Conservation (phyloP, 2,329 filamentous ascomycete species). For the Aspergillus sp. region DNA sequence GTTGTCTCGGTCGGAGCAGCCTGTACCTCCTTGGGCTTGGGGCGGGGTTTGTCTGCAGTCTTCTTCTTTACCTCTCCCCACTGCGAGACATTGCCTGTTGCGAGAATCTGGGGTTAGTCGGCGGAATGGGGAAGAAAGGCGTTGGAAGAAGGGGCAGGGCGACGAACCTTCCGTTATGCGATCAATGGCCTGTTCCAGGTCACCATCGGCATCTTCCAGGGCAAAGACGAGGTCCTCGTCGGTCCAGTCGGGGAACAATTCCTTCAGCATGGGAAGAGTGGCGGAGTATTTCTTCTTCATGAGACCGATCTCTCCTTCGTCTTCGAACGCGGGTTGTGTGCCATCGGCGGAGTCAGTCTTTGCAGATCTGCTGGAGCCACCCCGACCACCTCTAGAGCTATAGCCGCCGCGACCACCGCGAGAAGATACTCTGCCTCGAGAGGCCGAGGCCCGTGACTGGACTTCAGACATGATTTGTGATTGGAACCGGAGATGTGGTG, state of each 20-base stretch:
- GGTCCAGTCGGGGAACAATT: constrained; percentile 94
- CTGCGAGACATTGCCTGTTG: constrained; percentile 50
- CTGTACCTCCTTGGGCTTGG: constrained; percentile 47
- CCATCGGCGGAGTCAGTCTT: constrained; percentile 72
- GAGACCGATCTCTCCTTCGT: constrained; percentile 86
- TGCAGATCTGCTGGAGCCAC: constrained; percentile 61
- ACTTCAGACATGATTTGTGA: constrained; percentile 82
- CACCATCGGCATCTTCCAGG: constrained; percentile 68
- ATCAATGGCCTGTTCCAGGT: constrained; percentile 50
- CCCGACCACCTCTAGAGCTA: constrained; percentile 68
- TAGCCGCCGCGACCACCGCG: constrained; percentile 81
- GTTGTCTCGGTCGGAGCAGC: constrained; percentile 33
- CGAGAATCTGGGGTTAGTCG: constrained; percentile 2
- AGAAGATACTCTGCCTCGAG: constrained; percentile 84
- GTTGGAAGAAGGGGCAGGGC: neutral
- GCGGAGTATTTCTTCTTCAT: constrained; percentile 85
- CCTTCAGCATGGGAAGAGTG: constrained; percentile 79
- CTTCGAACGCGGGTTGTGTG: constrained; percentile 60
- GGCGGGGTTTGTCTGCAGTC: constrained; percentile 44
- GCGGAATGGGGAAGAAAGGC: neutral
- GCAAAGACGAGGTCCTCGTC: constrained; percentile 93
- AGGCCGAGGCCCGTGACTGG: constrained; percentile 77
- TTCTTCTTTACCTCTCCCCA: constrained; percentile 56
- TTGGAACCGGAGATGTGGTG: constrained; percentile 21
- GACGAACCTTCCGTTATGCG: constrained; percentile 50